Conservation (phyloP, 179 eudicot genomes). For the Beta macrorhiza region DNA sequence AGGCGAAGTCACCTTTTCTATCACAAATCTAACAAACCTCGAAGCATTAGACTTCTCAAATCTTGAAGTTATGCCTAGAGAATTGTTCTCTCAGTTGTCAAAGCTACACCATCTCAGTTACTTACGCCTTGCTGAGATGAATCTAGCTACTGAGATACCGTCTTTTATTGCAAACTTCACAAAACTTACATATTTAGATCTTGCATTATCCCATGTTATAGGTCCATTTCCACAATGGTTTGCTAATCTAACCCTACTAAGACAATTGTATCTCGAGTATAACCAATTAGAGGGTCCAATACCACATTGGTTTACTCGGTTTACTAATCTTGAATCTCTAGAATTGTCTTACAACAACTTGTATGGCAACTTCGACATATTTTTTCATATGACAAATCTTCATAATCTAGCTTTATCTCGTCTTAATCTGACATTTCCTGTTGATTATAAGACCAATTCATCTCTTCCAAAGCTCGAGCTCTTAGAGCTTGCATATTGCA, state of each 20-base stretch:
- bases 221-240: constrained; percentile 27
- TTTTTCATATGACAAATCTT: constrained; percentile 13
- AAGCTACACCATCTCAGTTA: constrained; percentile 18
- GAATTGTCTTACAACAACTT: constrained; percentile 14
- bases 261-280: not conserved
- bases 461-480: constrained; percentile 2
- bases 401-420: constrained; percentile 11
- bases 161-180: constrained; percentile 29
- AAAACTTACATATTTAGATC: not conserved
- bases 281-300: constrained; percentile 26
- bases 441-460: not conserved
- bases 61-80: constrained; percentile 6
- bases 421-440: constrained; percentile 13
- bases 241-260: constrained; percentile 22
- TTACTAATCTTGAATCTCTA: constrained; percentile 13
- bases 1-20: constrained; percentile 22
- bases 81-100: constrained; percentile 14
- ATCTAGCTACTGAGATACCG: constrained; percentile 20
- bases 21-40: constrained; percentile 27
- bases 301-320: constrained; percentile 22
- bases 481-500: constrained; percentile 22
- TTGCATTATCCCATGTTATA: constrained; percentile 5
- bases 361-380: not conserved
- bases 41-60: constrained; percentile 13
- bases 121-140: constrained; percentile 16